These are phyloP conservation scores for Cordyceps farinosa DNA, from an alignment of 2,329 filamentous ascomycete species.

Conservation along the genomic window DNA sequence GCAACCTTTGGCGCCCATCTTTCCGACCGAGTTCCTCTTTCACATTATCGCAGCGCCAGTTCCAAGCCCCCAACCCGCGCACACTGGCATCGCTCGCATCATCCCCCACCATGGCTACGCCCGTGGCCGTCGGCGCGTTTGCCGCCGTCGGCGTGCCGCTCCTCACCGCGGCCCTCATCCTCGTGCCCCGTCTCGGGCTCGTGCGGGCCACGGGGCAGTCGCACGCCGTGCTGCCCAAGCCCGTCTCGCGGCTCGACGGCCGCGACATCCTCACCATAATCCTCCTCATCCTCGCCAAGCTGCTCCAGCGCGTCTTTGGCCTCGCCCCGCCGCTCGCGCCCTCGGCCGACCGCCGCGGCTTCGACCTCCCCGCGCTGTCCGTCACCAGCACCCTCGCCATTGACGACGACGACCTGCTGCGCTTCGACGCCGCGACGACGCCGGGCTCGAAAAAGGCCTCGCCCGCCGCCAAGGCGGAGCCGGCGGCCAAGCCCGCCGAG, in stretches of 20 bases:
- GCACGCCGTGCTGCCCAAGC: constrained; percentile 15
- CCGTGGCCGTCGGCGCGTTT: constrained; percentile 9
- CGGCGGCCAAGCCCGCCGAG: neutral
- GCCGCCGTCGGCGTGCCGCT: constrained; percentile 12
- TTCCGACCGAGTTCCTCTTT: neutral
- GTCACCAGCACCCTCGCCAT: constrained; percentile 17
- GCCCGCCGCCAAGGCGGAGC: neutral
- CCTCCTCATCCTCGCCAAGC: constrained; percentile 14
- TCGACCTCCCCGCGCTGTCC: constrained; percentile 17
- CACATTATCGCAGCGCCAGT: neutral
- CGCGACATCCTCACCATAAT: constrained; percentile 16
- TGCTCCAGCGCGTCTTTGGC: constrained; percentile 3
- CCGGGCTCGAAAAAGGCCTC: neutral
- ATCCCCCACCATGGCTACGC: constrained; percentile 2
- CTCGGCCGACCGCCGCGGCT: constrained; percentile 7
- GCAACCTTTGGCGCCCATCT: neutral
- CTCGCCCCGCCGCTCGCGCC: constrained; percentile 10
- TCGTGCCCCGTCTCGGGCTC: constrained; percentile 9
- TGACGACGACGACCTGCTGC: constrained; percentile 14
- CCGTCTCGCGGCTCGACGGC: constrained; percentile 17
- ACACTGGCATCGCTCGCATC: neutral
- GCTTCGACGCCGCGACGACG: constrained; percentile 12
- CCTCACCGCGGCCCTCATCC: constrained; percentile 8
- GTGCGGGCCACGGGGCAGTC: constrained; percentile 7
- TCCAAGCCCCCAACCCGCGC: too few species aligned